phyloP scores from a whole-genome alignment of 1,284 basidiomycete species.

The Golubevia pallescens region DNA sequence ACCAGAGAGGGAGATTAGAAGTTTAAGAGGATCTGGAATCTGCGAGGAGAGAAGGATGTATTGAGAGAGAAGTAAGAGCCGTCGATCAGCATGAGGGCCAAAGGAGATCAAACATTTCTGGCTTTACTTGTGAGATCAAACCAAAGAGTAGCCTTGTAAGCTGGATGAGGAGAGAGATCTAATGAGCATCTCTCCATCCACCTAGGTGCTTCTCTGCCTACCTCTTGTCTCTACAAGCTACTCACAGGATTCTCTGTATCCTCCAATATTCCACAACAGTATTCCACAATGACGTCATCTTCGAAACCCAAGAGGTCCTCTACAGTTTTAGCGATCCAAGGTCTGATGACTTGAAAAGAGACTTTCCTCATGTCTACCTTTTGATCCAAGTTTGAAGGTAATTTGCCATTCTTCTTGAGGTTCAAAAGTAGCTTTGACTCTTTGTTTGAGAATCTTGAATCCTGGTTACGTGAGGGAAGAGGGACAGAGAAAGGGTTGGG shows the following conservation, averaged over 20 bases:
- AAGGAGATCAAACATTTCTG: too few relatives aligned
- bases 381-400: constrained; percentile 34
- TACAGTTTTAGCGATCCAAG: constrained; percentile 44
- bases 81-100: too few relatives aligned
- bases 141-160: too few relatives aligned
- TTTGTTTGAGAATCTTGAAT: constrained; percentile 53
- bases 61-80: too few relatives aligned
- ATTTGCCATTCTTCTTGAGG: constrained; percentile 21
- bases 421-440: constrained; percentile 32
- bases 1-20: constrained; percentile 55
- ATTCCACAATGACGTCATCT: constrained; percentile 61
- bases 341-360: constrained; percentile 21
- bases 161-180: too few relatives aligned
- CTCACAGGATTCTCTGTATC: constrained; percentile 23
- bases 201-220: too few relatives aligned
- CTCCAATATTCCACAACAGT: constrained; percentile 45
- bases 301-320: constrained; percentile 55
- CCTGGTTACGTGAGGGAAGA: constrained; percentile 22
- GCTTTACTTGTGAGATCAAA: too few relatives aligned
- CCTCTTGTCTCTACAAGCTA: too few relatives aligned
- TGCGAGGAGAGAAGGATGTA: not conserved
- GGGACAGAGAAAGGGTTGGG: too few relatives aligned
- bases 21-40: constrained; percentile 46
- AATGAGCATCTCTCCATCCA: too few relatives aligned
- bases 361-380: constrained; percentile 53